A percentile compares a stretch with the other conserved stretches of the same genome.
Conservation (phyloP, 306 rosid genomes). For the Glycine soja region DNA sequence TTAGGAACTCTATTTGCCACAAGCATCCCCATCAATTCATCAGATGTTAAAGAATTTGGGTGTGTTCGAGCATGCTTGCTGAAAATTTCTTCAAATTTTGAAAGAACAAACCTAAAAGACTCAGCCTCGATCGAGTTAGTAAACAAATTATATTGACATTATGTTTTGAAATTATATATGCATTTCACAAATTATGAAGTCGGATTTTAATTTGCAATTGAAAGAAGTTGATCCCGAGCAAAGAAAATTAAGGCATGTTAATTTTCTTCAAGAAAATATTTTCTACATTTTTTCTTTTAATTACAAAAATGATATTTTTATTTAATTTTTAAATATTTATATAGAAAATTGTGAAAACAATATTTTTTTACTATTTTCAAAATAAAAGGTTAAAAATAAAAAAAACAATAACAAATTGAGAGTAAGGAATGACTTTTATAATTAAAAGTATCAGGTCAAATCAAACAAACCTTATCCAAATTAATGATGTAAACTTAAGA, state of each 20-base stretch:
- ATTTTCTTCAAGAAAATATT: neutral
- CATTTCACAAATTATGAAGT: neutral
- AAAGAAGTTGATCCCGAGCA: neutral
- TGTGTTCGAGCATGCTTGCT: conserved; percentile 60
- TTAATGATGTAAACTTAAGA: too few relatives aligned
- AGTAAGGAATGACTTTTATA: neutral
- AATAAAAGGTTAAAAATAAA: neutral
- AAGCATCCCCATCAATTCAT: conserved; percentile 64
- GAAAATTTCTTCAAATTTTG: conserved; percentile 83
- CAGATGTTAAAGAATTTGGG: conserved; percentile 68
- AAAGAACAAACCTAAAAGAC: conserved; percentile 71
- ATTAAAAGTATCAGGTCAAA: too few relatives aligned
- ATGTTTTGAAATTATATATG: neutral
- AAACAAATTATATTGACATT: neutral
- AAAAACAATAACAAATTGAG: neutral
- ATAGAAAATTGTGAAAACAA: neutral
- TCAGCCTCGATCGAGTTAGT: neutral
- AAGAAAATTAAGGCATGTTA: neutral
- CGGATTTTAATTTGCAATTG: neutral
- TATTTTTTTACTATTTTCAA: neutral
- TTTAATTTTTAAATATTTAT: too few relatives aligned
- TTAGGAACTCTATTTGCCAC: conserved; percentile 71
- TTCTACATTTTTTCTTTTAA: too few relatives aligned
- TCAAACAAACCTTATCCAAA: too few relatives aligned
- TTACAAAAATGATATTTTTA: too few relatives aligned